Conservation (phyloP, 768 basidiomycete species). For the Tylopilus rubrobrunneus region DNA sequence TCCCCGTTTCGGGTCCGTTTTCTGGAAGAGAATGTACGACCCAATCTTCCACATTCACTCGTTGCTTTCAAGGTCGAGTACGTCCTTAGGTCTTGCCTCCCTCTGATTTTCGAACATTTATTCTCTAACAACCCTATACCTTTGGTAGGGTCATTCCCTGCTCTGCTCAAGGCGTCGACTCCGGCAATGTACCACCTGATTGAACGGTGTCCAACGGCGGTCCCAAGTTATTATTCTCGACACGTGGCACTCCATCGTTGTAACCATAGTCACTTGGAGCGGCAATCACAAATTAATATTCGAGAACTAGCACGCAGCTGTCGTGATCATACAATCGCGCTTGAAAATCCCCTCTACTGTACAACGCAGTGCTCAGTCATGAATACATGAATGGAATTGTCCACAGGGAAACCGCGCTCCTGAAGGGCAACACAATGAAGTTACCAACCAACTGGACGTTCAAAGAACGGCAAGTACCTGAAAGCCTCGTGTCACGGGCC, state of each 20-base stretch:
- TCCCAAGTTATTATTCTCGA: neutral
- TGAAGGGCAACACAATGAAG: neutral
- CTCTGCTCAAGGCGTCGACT: no score
- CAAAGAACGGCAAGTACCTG: neutral
- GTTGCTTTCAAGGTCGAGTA: no score
- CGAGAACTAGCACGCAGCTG: neutral
- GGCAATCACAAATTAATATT: neutral
- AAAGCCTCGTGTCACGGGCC: neutral
- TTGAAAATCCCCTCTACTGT: neutral
- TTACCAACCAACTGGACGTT: neutral
- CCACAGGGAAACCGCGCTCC: neutral
- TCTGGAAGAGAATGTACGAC: no score
- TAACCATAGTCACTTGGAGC: neutral
- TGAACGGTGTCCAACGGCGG: neutral
- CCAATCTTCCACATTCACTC: no score
- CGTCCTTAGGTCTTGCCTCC: no score
- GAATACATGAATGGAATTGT: neutral
- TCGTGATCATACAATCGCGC: neutral
- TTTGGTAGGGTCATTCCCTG: no score
- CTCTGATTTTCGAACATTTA: no score
- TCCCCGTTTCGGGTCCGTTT: no score
- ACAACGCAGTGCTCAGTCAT: neutral
- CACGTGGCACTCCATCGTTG: neutral
- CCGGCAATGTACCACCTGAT: no score
- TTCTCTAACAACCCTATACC: no score